Evolutionary conservation across 441 rosid genomes (phyloP), one percentile per base, ranked within the genome.

Genomic region (Populus trichocarpa): DNA sequence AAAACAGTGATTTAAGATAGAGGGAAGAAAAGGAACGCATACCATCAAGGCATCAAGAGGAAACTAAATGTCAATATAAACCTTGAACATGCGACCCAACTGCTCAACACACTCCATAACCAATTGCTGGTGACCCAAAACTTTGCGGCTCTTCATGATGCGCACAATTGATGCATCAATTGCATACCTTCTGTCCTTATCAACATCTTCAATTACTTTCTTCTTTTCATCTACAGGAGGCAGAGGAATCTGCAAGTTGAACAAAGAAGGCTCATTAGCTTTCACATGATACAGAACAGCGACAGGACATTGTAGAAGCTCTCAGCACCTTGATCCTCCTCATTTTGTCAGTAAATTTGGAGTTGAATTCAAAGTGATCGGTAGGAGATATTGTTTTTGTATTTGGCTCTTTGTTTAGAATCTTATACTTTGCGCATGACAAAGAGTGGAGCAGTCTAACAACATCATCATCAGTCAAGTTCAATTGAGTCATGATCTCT

Each of bases 81-180:
- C 99, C 97, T 94, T 96, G 83, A 96, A 94, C 98, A 92, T 94
- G 67, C 97, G 92, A 78, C 97, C 92, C 79, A 96, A 86, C 83
- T 94, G 98, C 88, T 94, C 98, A 3, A 96, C 98, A 67, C 99
- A 96, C 84, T 93, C 98, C 46, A 89, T 85, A 64, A 96, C 98
- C 69, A 96, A 85, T 50, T 93, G 97, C 63, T 94, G 98, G 79
- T 96, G 92, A 69, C 98, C 97, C 88, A 96, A 85, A 42, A 94
- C 92, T 80, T 96, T 94, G 81, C 98, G 84, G 70, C 96, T 90
- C 89, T 96, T 96, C 99, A 94, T 94, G 79, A 96, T 94, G 69
- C 99, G 95, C 16, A 96, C 99, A 67, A 96, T 89, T 67, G 99
- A 92, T 32, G 99, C 99, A 84, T 94, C 98, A 81, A 93, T 92